Percentiles rank a stretch among this genome's conserved stretches.
Conservation (phyloP, 768 basidiomycete genomes). For the Lentinula sp. region DNA sequence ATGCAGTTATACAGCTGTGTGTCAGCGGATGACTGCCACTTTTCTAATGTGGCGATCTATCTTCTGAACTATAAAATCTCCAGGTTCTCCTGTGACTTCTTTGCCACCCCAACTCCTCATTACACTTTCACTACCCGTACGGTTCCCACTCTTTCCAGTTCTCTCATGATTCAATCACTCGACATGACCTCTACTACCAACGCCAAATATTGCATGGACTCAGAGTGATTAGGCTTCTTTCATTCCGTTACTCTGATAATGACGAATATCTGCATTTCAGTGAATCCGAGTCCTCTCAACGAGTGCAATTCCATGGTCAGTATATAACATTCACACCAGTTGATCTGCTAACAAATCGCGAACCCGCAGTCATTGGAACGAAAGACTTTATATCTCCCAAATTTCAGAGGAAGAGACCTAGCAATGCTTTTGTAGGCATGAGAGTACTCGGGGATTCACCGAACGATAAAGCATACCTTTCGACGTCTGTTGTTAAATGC, state of each 20-base stretch:
- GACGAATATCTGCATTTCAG: not conserved
- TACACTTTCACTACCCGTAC: not conserved
- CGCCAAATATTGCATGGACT: not conserved
- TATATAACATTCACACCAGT: not conserved
- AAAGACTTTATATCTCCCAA: constrained; percentile 2
- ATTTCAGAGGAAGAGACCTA: not conserved
- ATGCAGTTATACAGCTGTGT: not conserved
- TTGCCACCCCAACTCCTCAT: not conserved
- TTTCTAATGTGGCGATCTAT: not conserved
- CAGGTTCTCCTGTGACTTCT: not conserved
- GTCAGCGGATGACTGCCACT: not conserved
- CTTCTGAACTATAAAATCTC: not conserved
- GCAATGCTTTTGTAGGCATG: constrained; percentile 4
- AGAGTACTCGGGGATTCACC: not conserved
- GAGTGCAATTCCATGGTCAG: constrained; percentile 3
- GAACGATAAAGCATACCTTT: not conserved
- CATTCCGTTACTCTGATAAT: not conserved
- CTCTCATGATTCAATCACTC: not conserved
- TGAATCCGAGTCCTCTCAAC: constrained; percentile 1
- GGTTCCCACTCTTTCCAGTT: not conserved
- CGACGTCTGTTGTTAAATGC: constrained; percentile 4
- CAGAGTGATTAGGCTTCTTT: not conserved
- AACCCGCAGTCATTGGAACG: not conserved
- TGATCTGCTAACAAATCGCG: not conserved
- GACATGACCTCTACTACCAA: not conserved